These are phyloP conservation scores for Yarrowia osloensis DNA, from an alignment of 805 yeast species.

Conservation along the genomic window DNA sequence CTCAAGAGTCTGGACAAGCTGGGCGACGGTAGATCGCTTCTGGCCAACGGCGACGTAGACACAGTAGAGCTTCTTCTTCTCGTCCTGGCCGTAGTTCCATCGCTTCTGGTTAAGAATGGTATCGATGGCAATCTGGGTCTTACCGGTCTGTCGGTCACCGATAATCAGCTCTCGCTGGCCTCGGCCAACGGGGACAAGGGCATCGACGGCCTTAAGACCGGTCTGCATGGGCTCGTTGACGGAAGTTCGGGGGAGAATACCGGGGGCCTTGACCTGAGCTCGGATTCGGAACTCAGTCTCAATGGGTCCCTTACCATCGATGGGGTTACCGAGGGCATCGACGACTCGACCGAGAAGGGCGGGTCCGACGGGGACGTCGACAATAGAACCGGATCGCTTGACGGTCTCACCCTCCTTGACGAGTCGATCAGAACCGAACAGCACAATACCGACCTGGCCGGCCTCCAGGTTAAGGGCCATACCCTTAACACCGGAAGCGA, in stretches of 20 bases:
- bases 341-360: constrained; percentile 98
- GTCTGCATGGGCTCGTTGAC: constrained; percentile 99
- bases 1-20: constrained; percentile 98
- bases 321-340: constrained; percentile 98
- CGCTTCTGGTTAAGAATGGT: constrained; percentile 98
- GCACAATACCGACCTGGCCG: constrained; percentile 99
- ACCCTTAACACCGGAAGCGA: constrained; percentile 99
- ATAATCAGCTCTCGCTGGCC: constrained; percentile 99
- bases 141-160: constrained; percentile 99
- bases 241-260: constrained; percentile 98
- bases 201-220: constrained; percentile 98
- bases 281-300: constrained; percentile 79
- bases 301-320: constrained; percentile 99
- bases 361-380: constrained; percentile 99
- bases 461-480: constrained; percentile 99
- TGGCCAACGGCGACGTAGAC: constrained; percentile 99
- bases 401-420: constrained; percentile 99
- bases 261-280: constrained; percentile 99
- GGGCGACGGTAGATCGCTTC: constrained; percentile 99
- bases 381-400: constrained; percentile 99
- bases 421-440: constrained; percentile 98
- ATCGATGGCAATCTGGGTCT: constrained; percentile 98
- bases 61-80: constrained; percentile 98
- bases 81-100: constrained; percentile 95
- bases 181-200: constrained; percentile 99